A percentile compares a stretch with the other conserved stretches of the same genome.
phyloP scores from a whole-genome alignment of 2,329 filamentous ascomycete genomes.

The Balansia obtecta region DNA sequence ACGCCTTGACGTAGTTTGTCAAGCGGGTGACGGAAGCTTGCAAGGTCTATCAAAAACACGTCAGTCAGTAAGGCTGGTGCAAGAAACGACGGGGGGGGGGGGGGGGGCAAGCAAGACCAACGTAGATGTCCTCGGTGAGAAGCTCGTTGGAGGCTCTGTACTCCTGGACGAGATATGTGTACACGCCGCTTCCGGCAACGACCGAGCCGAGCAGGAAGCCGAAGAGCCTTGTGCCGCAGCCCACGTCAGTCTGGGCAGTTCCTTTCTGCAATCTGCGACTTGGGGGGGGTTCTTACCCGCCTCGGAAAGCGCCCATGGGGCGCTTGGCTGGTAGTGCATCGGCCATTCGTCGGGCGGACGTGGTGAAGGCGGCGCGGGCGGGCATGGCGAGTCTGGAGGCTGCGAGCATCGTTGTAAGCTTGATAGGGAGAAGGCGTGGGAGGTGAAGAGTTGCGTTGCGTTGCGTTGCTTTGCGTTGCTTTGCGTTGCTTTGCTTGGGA shows the following conservation, averaged over 20 bases:
- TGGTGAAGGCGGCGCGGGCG: conserved; percentile 35
- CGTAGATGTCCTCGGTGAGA: conserved; percentile 89
- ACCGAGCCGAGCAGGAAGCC: conserved; percentile 83
- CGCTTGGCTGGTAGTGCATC: conserved; percentile 38
- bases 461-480: too few species aligned
- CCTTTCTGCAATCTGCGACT: too few species aligned
- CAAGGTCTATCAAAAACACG: conserved; percentile 51
- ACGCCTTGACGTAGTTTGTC: conserved; percentile 66
- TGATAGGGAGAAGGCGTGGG: too few species aligned
- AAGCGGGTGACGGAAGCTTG: conserved; percentile 80
- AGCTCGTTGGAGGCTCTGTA: conserved; percentile 91
- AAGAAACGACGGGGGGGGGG: too few species aligned
- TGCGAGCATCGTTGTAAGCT: conserved; percentile 31
- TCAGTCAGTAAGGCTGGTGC: too few species aligned
- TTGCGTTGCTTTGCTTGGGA: too few species aligned
- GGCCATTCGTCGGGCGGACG: conserved; percentile 33
- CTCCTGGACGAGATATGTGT: conserved; percentile 87
- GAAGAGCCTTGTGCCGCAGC: conserved; percentile 53
- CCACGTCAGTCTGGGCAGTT: background rate
- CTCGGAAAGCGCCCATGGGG: conserved; percentile 48
- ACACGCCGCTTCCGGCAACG: conserved; percentile 67
- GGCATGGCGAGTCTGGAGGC: conserved; percentile 30
- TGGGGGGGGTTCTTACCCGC: too few species aligned
- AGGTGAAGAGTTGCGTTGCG: too few species aligned
- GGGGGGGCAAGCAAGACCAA: conserved; percentile 53